Percentiles rank a stretch among this genome's conserved stretches.
Evolutionary conservation across 78 protist genomes (phyloP).

Genomic region (Blattamonas nauphoetae): DNA sequence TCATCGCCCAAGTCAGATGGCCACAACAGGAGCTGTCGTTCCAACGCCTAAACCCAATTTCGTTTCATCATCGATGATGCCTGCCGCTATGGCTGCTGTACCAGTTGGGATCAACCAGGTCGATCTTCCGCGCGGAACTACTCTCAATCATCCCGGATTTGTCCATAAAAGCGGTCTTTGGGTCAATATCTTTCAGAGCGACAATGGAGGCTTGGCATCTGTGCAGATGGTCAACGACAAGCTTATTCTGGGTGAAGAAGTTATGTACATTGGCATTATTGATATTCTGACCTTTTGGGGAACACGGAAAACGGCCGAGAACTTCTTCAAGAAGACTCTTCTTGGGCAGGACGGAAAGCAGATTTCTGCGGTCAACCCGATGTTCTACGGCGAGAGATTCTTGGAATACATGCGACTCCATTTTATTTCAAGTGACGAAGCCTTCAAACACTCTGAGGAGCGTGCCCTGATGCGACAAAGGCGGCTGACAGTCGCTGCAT

Average conservation of each 20-base stretch:
- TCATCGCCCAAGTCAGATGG: conserved; percentile 11
- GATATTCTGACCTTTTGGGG: conserved; percentile 29
- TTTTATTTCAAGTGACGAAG: not conserved
- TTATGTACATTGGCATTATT: conserved; percentile 42
- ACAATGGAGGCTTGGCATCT: not conserved
- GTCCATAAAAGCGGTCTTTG: not conserved
- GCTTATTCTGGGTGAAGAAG: conserved; percentile 11
- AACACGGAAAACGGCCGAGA: conserved; percentile 23
- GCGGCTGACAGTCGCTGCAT: not conserved
- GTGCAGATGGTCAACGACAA: not conserved
- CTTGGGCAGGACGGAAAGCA: conserved; percentile 10
- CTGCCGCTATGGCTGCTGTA: not conserved
- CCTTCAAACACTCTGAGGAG: no score
- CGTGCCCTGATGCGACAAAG: no score
- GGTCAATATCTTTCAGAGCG: not conserved
- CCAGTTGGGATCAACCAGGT: not conserved
- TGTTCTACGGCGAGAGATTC: not conserved
- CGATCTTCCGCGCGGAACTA: not conserved
- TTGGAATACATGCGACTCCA: not conserved
- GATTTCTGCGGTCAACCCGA: conserved; percentile 2
- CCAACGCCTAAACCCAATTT: not conserved
- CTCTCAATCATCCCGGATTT: conserved; percentile 8
- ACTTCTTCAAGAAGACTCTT: not conserved
- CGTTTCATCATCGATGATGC: not conserved
- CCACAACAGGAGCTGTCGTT: not conserved